These are phyloP conservation scores for Epicoccum nigrum DNA, from an alignment of 2,329 filamentous ascomycete genomes.

Conservation along the genomic window DNA sequence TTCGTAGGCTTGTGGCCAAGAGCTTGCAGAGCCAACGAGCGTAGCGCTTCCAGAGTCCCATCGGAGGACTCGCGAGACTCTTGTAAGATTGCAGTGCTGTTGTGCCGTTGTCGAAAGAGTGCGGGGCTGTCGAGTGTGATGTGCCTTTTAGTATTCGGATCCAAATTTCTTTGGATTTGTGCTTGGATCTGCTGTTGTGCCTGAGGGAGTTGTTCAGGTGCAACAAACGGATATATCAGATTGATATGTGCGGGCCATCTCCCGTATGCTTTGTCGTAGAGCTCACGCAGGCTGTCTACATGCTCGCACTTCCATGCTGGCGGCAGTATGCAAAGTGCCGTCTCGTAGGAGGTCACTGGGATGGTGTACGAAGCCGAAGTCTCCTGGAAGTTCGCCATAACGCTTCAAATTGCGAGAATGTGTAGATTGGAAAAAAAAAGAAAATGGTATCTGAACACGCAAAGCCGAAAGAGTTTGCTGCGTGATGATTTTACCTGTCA, in stretches of 20 bases:
- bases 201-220: constrained; percentile 52
- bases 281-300: constrained; percentile 62
- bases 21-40: constrained; percentile 27
- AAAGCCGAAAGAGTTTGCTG: background rate
- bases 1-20: constrained; percentile 27
- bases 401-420: background rate
- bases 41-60: constrained; percentile 24
- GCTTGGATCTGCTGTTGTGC: constrained; percentile 53
- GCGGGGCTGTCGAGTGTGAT: constrained; percentile 51
- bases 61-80: constrained; percentile 12
- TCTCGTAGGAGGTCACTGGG: constrained; percentile 57
- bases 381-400: constrained; percentile 27
- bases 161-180: constrained; percentile 30
- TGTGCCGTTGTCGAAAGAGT: constrained; percentile 57
- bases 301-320: constrained; percentile 56
- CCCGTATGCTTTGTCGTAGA: constrained; percentile 66
- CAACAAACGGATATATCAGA: constrained; percentile 69
- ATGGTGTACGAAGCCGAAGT: constrained; percentile 14
- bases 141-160: background rate
- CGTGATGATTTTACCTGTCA: background rate
- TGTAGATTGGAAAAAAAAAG: background rate
- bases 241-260: constrained; percentile 73
- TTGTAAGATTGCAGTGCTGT: constrained; percentile 52
- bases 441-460: constrained; percentile 18
- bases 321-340: constrained; percentile 66